Conservation (phyloP, 345 rosid genomes). For the Eucalyptus cladocalyx region DNA sequence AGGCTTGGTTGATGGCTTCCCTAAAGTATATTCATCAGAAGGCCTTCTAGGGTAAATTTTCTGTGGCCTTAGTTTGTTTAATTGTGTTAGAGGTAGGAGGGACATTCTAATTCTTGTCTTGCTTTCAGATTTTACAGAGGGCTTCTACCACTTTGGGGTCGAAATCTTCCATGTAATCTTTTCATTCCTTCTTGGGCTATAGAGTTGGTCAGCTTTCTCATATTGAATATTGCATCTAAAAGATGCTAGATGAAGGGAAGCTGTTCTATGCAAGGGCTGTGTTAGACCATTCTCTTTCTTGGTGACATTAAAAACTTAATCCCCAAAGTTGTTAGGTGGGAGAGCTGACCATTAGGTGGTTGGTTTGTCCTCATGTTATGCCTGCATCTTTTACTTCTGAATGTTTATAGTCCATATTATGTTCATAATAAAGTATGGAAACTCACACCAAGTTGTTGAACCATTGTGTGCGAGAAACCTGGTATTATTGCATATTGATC, state of each 20-base stretch:
- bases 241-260: neutral
- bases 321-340: neutral
- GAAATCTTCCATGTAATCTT: conserved; percentile 25
- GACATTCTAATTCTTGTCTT: neutral
- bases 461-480: neutral
- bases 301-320: neutral
- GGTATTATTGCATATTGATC: neutral
- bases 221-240: neutral
- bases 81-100: neutral
- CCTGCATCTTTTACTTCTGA: neutral
- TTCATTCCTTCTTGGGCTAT: neutral
- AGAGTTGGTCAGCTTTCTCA: neutral
- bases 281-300: neutral
- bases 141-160: conserved; percentile 29
- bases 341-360: neutral
- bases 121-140: conserved; percentile 23
- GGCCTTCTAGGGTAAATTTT: conserved; percentile 40
- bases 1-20: conserved; percentile 53
- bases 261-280: neutral
- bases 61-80: neutral
- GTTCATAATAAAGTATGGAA: neutral
- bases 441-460: neutral
- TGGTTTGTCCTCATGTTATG: neutral
- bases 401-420: neutral
- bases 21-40: conserved; percentile 34